Conservation (phyloP, 257 asterid genomes). For the Jasminum sambac region DNA sequence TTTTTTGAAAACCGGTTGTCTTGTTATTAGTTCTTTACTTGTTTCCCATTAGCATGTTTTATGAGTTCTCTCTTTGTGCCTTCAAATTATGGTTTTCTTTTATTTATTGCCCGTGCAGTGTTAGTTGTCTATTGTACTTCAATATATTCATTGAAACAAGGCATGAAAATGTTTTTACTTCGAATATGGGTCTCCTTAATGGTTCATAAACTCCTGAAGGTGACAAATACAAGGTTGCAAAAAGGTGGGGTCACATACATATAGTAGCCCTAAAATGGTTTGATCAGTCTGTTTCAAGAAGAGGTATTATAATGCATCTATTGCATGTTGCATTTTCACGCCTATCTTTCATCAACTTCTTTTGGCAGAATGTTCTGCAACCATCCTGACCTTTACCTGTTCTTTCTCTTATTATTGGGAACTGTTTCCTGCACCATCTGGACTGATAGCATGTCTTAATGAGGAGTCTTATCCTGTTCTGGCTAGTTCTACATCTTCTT, state of each 20-base stretch:
- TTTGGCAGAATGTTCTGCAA: constrained; percentile 18
- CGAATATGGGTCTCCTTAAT: constrained; percentile 55
- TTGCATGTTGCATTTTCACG: constrained; percentile 27
- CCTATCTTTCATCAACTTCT: constrained; percentile 25
- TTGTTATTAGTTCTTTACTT: constrained; percentile 19
- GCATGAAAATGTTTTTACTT: neutral
- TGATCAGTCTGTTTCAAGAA: constrained; percentile 79
- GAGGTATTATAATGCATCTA: constrained; percentile 58
- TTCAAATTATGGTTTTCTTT: constrained; percentile 16
- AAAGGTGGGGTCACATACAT: constrained; percentile 71
- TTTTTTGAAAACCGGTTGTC: too few relatives aligned
- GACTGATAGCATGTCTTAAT: constrained; percentile 68
- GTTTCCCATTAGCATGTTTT: constrained; percentile 12
- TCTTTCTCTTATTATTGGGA: constrained; percentile 25
- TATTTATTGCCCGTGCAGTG: constrained; percentile 5
- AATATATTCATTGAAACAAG: constrained; percentile 3
- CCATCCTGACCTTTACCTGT: constrained; percentile 32
- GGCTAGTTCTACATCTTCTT: constrained; percentile 46
- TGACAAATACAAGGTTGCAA: constrained; percentile 90
- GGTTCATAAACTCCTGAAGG: constrained; percentile 76
- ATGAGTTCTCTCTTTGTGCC: constrained; percentile 19
- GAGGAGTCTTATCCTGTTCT: constrained; percentile 91
- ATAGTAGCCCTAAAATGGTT: constrained; percentile 77
- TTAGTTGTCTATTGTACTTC: constrained; percentile 10
- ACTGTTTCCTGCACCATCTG: constrained; percentile 21